Evolutionary conservation across 2,329 filamentous ascomycete species (phyloP).

Genomic region (Colletotrichum higginsianum): DNA sequence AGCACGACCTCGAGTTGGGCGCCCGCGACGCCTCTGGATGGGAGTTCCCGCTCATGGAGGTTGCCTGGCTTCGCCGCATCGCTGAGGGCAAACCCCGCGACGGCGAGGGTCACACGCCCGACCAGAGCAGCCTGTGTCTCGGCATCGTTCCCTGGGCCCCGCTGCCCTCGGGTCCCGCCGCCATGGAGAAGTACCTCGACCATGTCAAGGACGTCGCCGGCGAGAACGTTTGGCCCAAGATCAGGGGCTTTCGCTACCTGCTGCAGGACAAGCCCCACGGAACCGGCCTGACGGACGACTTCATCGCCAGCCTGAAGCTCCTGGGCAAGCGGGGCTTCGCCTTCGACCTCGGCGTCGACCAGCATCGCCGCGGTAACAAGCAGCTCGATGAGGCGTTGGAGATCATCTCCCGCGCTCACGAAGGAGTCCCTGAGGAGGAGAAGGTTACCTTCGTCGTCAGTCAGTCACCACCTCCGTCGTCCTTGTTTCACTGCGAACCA

Average conservation of each 20-base stretch:
- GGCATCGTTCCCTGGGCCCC: conserved; percentile 92
- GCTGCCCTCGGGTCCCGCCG: conserved; percentile 73
- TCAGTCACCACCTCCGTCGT: conserved; percentile 56
- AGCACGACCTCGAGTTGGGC: conserved; percentile 68
- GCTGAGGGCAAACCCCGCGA: conserved; percentile 70
- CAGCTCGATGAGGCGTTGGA: conserved; percentile 80
- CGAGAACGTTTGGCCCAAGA: conserved; percentile 71
- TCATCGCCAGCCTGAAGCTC: conserved; percentile 77
- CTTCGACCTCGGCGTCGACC: conserved; percentile 90
- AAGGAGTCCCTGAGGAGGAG: conserved; percentile 70
- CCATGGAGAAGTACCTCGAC: conserved; percentile 76
- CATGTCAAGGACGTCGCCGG: conserved; percentile 74
- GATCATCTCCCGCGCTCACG: conserved; percentile 78
- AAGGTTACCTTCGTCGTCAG: conserved; percentile 80
- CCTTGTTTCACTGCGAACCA: neutral
- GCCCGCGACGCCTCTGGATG: conserved; percentile 70
- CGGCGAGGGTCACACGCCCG: conserved; percentile 70
- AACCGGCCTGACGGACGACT: conserved; percentile 73
- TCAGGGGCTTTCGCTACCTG: conserved; percentile 87
- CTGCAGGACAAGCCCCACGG: conserved; percentile 82
- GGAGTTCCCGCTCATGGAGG: conserved; percentile 78
- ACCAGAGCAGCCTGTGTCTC: conserved; percentile 70
- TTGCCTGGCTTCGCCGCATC: conserved; percentile 78
- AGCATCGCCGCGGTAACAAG: conserved; percentile 80
- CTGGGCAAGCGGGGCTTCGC: conserved; percentile 74